These are phyloP conservation scores for Eucalyptus albens DNA, from an alignment of 345 rosid genomes.

Conservation along the genomic window DNA sequence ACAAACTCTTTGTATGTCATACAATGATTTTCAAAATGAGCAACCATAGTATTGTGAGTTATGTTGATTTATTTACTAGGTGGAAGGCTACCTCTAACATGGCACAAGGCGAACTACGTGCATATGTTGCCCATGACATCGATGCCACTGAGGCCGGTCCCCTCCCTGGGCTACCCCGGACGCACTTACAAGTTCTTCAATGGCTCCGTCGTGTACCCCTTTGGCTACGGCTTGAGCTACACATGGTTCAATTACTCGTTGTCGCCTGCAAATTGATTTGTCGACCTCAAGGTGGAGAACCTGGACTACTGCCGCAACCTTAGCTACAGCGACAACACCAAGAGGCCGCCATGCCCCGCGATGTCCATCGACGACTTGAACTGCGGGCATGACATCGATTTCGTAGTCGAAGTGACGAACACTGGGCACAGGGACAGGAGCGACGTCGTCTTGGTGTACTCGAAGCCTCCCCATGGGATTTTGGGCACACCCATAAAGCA, in stretches of 20 bases:
- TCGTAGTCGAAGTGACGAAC: slow-evolving; percentile 6
- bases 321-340: neutral
- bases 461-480: slow-evolving; percentile 13
- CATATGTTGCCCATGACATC: slow-evolving; percentile 40
- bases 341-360: neutral
- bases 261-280: neutral
- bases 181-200: slow-evolving; percentile 47
- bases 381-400: neutral
- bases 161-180: slow-evolving; percentile 28
- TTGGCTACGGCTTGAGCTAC: slow-evolving; percentile 49
- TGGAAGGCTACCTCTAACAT: slow-evolving; percentile 46
- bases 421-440: slow-evolving; percentile 7
- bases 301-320: slow-evolving; percentile 10
- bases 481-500: slow-evolving; percentile 2
- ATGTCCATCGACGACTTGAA: neutral
- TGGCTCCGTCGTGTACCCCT: slow-evolving; percentile 37
- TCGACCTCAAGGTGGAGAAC: neutral
- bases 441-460: slow-evolving; percentile 15
- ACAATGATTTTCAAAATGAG: neutral
- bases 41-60: neutral
- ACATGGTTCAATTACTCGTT: slow-evolving; percentile 6
- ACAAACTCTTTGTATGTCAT: neutral
- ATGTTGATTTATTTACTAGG: slow-evolving; percentile 3
- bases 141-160: slow-evolving; percentile 33
- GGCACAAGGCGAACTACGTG: slow-evolving; percentile 21